Conservation (phyloP, 768 basidiomycete genomes). For the Pleurotus giganteus region DNA sequence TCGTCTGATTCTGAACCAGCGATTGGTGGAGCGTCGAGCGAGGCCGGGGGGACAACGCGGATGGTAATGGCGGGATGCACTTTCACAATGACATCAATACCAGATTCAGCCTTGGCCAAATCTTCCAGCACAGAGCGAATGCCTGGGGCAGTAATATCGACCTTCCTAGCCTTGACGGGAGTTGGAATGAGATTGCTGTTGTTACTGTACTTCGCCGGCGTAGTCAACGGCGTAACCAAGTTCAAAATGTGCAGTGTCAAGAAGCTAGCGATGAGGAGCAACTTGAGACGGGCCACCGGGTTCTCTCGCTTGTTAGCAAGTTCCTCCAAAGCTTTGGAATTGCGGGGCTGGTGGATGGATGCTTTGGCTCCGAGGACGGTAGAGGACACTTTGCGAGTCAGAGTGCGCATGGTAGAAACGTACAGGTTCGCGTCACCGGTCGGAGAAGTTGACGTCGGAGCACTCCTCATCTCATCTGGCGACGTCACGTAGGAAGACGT, state of each 20-base stretch:
- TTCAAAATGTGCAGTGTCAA: slow-evolving; percentile 89
- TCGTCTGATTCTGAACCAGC: slow-evolving; percentile 9
- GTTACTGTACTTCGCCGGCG: slow-evolving; percentile 37
- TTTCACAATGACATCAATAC: slow-evolving; percentile 52
- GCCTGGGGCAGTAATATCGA: slow-evolving; percentile 67
- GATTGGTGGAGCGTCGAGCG: slow-evolving; percentile 10
- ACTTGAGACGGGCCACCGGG: slow-evolving; percentile 84
- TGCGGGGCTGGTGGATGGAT: slow-evolving; percentile 22
- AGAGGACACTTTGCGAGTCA: slow-evolving; percentile 13
- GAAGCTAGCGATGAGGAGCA: slow-evolving; percentile 91
- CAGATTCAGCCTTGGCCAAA: slow-evolving; percentile 41
- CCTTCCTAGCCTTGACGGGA: slow-evolving; percentile 44
- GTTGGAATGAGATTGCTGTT: neutral
- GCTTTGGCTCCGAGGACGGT: slow-evolving; percentile 47
- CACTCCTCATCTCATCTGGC: too few species aligned
- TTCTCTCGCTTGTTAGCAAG: slow-evolving; percentile 56
- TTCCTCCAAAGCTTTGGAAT: slow-evolving; percentile 23
- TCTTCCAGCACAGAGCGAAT: slow-evolving; percentile 57
- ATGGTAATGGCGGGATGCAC: slow-evolving; percentile 60
- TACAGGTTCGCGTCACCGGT: neutral
- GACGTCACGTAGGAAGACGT: neutral
- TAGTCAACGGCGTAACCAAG: slow-evolving; percentile 87
- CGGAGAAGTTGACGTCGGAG: neutral
- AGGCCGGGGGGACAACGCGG: slow-evolving; percentile 37
- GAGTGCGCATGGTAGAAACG: too few species aligned